Percentiles rank a stretch among this genome's conserved stretches.
These are phyloP conservation scores for Xylariaceae sp. DNA, from an alignment of 2,329 filamentous ascomycete species.

Conservation along the genomic window DNA sequence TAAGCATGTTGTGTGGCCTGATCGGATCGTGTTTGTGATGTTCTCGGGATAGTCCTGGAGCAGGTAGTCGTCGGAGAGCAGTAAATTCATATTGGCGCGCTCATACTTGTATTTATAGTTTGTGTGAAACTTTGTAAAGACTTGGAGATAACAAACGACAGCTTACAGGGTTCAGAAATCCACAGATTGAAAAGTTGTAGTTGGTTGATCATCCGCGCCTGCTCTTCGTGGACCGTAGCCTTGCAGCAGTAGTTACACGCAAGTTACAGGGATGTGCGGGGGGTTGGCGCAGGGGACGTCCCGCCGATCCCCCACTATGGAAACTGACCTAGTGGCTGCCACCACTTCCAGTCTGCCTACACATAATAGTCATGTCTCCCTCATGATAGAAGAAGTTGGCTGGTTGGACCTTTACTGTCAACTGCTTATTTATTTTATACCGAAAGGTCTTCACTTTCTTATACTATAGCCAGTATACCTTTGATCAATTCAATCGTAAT, in stretches of 20 bases:
- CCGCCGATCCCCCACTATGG: neutral
- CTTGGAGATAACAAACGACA: too few species aligned
- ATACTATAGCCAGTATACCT: neutral
- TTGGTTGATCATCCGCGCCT: neutral
- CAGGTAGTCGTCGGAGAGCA: slow-evolving; percentile 65
- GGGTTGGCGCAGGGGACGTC: too few species aligned
- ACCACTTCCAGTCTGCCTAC: neutral
- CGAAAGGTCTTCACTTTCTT: neutral
- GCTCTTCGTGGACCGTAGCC: slow-evolving; percentile 7
- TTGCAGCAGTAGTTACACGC: slow-evolving; percentile 9
- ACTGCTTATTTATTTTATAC: neutral
- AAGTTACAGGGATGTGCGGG: slow-evolving; percentile 7
- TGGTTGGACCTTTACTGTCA: neutral
- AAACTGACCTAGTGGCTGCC: neutral
- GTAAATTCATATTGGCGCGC: slow-evolving; percentile 54
- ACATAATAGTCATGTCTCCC: neutral
- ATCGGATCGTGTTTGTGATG: slow-evolving; percentile 83
- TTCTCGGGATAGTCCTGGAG: slow-evolving; percentile 86
- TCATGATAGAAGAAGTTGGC: neutral
- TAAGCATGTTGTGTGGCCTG: slow-evolving; percentile 65
- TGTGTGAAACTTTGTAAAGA: neutral
- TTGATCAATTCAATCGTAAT: slow-evolving; percentile 35
- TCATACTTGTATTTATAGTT: slow-evolving; percentile 18
- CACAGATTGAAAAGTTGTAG: neutral
- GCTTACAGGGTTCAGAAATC: too few species aligned